Conservation (phyloP, 495 filamentous ascomycete species). For the Lindgomyces ingoldianus region DNA sequence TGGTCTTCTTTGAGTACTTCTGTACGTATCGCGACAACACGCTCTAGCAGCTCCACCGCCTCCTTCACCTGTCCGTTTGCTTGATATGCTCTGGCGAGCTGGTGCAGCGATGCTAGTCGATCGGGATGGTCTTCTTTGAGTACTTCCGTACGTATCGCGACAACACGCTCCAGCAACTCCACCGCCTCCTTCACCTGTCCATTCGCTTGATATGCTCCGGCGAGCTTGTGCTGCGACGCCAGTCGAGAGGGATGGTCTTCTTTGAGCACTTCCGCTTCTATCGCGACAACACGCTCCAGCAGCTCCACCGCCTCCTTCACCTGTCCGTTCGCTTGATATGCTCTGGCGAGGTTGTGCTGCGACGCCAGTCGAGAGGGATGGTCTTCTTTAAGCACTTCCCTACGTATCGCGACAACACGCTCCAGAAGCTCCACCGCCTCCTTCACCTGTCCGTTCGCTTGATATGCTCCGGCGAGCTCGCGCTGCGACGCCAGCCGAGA, state of each 20-base stretch:
- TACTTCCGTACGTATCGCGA: too few relatives aligned
- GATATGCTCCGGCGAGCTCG: too few relatives aligned
- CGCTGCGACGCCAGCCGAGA: too few relatives aligned
- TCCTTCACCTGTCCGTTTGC: too few relatives aligned
- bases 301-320: constrained; percentile 31
- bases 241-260: not conserved
- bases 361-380: too few relatives aligned
- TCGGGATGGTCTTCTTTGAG: not conserved
- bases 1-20: constrained; percentile 33
- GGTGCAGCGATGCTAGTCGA: too few relatives aligned
- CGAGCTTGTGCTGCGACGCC: constrained; percentile 34
- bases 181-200: constrained; percentile 34
- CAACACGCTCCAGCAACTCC: constrained; percentile 45
- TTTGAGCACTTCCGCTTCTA: constrained; percentile 13
- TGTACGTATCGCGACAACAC: constrained; percentile 42
- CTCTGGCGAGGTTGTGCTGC: constrained; percentile 39
- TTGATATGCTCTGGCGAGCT: too few relatives aligned
- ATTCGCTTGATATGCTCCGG: constrained; percentile 38
- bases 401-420: too few relatives aligned
- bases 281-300: constrained; percentile 44
- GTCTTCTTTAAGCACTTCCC: too few relatives aligned
- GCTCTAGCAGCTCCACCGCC: constrained; percentile 44
- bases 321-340: constrained; percentile 40
- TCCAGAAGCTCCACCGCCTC: too few relatives aligned
- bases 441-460: too few relatives aligned